Conservation (phyloP, 75 land plant genomes). For the Sequoia sempervirens region DNA sequence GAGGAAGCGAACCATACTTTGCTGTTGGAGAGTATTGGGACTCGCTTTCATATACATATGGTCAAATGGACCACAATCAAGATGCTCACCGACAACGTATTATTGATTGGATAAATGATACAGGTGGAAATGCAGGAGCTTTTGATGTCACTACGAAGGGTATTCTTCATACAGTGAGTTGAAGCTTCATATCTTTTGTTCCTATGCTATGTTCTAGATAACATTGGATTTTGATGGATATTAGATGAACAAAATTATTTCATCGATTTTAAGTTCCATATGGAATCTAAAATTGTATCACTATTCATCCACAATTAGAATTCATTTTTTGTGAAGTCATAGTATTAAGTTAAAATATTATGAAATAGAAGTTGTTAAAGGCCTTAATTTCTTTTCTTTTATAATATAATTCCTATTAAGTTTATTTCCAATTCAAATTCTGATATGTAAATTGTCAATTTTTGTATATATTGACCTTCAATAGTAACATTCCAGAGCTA, state of each 20-base stretch:
- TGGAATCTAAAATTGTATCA: not conserved
- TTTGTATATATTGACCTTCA: not conserved
- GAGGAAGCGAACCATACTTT: conserved; percentile 61
- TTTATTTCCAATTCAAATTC: not conserved
- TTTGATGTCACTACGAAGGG: conserved; percentile 97
- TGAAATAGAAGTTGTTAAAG: not conserved
- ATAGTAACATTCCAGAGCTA: not conserved
- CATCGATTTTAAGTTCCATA: not conserved
- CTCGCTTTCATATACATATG: conserved; percentile 64
- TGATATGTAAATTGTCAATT: not conserved
- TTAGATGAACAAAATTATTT: not conserved
- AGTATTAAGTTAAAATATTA: not conserved
- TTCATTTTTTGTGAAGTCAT: not conserved
- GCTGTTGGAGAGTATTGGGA: conserved; percentile 88
- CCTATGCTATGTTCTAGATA: not conserved
- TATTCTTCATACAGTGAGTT: conserved; percentile 66
- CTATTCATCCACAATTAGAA: not conserved
- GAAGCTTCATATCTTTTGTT: not conserved
- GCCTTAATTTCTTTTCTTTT: not conserved
- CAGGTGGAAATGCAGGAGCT: conserved; percentile 71
- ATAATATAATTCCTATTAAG: not conserved
- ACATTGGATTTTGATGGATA: not conserved
- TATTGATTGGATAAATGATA: conserved; percentile 88
- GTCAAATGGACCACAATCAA: conserved; percentile 69
- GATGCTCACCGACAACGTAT: conserved; percentile 85